phyloP scores from a whole-genome alignment of 345 rosid genomes.

The Jatropha curcas region DNA sequence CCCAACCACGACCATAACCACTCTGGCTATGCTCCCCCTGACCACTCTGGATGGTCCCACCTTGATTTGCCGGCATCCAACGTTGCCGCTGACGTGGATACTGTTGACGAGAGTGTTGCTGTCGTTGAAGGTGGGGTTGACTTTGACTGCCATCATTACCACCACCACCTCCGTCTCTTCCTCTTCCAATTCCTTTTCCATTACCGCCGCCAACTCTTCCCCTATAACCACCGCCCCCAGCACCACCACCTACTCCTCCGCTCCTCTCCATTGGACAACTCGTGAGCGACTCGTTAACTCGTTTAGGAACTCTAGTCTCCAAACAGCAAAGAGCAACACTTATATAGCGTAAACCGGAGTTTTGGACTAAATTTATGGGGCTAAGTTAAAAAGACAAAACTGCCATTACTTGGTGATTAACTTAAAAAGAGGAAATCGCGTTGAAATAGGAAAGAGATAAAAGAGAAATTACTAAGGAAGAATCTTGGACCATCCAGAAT shows the following conservation, averaged over 20 bases:
- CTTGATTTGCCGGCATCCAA: background rate
- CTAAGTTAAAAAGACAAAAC: background rate
- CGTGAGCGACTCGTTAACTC: constrained; percentile 18
- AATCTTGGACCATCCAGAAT: constrained; percentile 6
- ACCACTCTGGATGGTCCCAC: background rate
- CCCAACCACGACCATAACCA: background rate
- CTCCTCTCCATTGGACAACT: constrained; percentile 53
- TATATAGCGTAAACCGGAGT: background rate
- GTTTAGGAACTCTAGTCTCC: background rate
- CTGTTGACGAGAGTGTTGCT: background rate
- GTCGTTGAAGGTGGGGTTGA: background rate
- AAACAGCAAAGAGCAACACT: background rate
- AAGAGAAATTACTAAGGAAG: background rate
- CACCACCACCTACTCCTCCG: constrained; percentile 25
- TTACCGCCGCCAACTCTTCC: constrained; percentile 17
- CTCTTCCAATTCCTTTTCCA: constrained; percentile 15
- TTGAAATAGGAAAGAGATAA: background rate
- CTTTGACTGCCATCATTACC: background rate
- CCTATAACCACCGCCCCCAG: constrained; percentile 21
- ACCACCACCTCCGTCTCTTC: constrained; percentile 19
- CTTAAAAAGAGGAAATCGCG: background rate
- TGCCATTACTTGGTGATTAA: background rate
- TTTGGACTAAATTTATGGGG: background rate
- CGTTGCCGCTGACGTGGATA: background rate
- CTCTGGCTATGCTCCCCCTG: background rate